Conservation (phyloP, 331 rosid genomes). For the Telfairia occidentalis region DNA sequence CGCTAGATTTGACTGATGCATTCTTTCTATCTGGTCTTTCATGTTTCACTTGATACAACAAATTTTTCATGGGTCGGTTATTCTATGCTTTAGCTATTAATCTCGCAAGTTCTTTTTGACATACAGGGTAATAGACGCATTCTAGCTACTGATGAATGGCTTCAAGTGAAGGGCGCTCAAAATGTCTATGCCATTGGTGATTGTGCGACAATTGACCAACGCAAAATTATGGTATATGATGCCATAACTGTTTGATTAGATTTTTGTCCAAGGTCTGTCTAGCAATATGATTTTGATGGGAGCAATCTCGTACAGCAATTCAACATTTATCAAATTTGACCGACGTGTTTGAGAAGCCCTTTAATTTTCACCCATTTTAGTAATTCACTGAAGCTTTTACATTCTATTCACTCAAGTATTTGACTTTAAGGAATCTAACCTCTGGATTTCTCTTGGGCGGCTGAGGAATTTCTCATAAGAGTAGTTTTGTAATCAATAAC, state of each 20-base stretch:
- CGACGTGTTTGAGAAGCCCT: background rate
- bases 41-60: background rate
- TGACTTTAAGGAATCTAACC: background rate
- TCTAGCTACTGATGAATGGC: conserved; percentile 79
- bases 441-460: background rate
- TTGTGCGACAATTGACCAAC: conserved; percentile 76
- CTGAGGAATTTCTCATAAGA: background rate
- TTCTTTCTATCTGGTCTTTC: background rate
- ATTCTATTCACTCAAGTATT: background rate
- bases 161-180: conserved; percentile 64
- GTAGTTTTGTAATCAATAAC: background rate
- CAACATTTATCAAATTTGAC: background rate
- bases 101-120: conserved; percentile 9
- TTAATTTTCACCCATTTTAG: background rate
- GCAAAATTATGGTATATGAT: conserved; percentile 73
- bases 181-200: conserved; percentile 82
- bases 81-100: background rate
- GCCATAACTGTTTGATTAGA: conserved; percentile 4
- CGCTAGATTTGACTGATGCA: background rate
- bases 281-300: background rate
- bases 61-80: background rate
- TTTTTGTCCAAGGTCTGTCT: background rate
- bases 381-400: background rate
- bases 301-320: background rate
- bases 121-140: conserved; percentile 59